A percentile compares a stretch with the other conserved stretches of the same genome.
Conservation (phyloP, 2,329 filamentous ascomycete genomes). For the Keithomyces neogunnii region DNA sequence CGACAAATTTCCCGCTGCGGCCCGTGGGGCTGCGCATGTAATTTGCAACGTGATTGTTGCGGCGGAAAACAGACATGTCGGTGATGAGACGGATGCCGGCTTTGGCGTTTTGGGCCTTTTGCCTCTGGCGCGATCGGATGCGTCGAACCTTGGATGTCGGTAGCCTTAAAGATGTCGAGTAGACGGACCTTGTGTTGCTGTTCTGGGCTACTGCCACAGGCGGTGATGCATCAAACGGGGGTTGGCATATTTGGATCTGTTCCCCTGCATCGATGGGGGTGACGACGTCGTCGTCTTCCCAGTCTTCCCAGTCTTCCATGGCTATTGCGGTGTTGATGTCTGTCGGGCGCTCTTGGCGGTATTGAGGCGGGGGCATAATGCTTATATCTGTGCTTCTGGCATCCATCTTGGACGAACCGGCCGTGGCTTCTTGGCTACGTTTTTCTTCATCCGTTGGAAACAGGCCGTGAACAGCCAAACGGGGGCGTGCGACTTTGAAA, state of each 20-base stretch:
- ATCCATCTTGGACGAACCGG: background rate
- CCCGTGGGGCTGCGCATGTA: constrained; percentile 21
- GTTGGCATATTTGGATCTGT: constrained; percentile 16
- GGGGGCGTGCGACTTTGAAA: no score
- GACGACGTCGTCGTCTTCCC: constrained; percentile 39
- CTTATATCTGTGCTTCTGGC: background rate
- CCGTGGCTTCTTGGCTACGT: no score
- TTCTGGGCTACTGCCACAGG: constrained; percentile 3
- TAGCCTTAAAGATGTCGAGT: constrained; percentile 21
- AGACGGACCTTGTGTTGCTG: constrained; percentile 8
- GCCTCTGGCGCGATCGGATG: constrained; percentile 50
- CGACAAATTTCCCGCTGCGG: constrained; percentile 41
- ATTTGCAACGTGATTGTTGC: constrained; percentile 28
- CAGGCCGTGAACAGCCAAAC: no score
- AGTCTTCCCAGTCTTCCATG: constrained; percentile 44
- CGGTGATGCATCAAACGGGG: constrained; percentile 8
- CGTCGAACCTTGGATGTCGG: constrained; percentile 34
- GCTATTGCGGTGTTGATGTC: background rate
- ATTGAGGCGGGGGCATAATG: constrained; percentile 4
- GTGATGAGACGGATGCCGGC: constrained; percentile 63
- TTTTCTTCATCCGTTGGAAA: no score
- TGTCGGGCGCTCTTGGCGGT: background rate
- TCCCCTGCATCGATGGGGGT: constrained; percentile 31
- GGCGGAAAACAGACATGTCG: constrained; percentile 50
- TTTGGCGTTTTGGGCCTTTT: constrained; percentile 51